phyloP scores from a whole-genome alignment of 345 rosid species.

The Eucalyptus globulus region DNA sequence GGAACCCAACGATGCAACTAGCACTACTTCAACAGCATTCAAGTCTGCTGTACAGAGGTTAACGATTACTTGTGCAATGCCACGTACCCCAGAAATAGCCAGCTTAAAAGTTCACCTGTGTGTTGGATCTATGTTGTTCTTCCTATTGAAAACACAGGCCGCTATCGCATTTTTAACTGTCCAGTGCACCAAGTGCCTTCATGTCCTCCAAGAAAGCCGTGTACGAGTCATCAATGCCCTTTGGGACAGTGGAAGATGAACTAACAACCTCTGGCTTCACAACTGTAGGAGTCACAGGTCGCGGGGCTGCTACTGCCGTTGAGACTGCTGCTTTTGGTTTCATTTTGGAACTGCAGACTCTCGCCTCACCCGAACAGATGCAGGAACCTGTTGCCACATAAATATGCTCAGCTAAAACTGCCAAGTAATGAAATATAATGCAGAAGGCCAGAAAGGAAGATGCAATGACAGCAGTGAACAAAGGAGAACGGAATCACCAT shows the following conservation, averaged over 20 bases:
- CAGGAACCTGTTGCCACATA: slow-evolving; percentile 59
- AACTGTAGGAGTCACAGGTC: slow-evolving; percentile 27
- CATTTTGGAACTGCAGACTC: slow-evolving; percentile 51
- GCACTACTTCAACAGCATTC: neutral
- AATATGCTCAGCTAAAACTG: neutral
- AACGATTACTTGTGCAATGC: neutral
- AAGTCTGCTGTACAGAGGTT: neutral
- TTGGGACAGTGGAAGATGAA: slow-evolving; percentile 34
- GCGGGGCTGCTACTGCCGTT: slow-evolving; percentile 3
- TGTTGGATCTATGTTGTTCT: neutral
- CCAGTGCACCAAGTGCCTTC: slow-evolving; percentile 99
- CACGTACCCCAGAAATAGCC: neutral
- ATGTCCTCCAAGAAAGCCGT: slow-evolving; percentile 87
- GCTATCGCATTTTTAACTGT: slow-evolving; percentile 20
- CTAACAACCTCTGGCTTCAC: slow-evolving; percentile 32
- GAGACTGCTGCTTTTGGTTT: slow-evolving; percentile 49
- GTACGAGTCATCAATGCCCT: slow-evolving; percentile 89
- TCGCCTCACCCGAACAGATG: slow-evolving; percentile 92
- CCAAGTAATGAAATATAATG: neutral
- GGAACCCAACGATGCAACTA: neutral
- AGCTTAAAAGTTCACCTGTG: neutral
- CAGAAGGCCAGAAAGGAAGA: neutral
- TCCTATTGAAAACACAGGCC: neutral
- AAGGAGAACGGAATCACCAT: slow-evolving; percentile 45
- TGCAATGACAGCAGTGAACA: neutral